Percentiles rank a stretch among this genome's conserved stretches.
These are phyloP conservation scores for Chalciporus chontae DNA, from an alignment of 768 basidiomycete species.

Conservation along the genomic window DNA sequence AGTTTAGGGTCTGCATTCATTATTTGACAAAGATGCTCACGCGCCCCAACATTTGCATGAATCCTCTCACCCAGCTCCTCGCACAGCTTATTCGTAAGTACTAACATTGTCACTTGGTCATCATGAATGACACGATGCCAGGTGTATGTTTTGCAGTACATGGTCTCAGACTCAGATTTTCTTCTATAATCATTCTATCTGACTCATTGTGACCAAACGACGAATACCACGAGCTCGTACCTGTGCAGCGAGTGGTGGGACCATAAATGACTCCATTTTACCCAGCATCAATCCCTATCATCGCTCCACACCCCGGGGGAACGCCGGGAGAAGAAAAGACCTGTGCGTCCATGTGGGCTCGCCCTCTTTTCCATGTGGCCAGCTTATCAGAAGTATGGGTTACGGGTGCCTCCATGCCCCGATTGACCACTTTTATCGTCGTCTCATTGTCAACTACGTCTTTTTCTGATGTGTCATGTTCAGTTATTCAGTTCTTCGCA, in stretches of 20 bases:
- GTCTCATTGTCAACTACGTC: neutral
- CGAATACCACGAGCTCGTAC: neutral
- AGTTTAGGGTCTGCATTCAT: neutral
- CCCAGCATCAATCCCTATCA: neutral
- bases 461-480: too few relatives aligned
- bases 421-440: slow-evolving; percentile 1
- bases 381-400: neutral
- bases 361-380: neutral
- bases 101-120: neutral
- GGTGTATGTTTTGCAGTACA: too few relatives aligned
- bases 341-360: slow-evolving; percentile 6
- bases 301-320: neutral
- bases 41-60: too few relatives aligned
- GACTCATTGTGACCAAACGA: too few relatives aligned
- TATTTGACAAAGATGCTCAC: neutral
- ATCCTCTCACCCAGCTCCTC: too few relatives aligned
- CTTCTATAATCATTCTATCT: too few relatives aligned
- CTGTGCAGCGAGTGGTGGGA: neutral
- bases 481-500: neutral
- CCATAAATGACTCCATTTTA: neutral
- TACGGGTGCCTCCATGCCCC: neutral
- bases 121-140: neutral
- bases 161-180: too few relatives aligned
- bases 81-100: neutral
- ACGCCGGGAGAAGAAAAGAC: neutral